Evolutionary conservation across 1,284 basidiomycete genomes (phyloP).

Genomic region (Irpex sp.): DNA sequence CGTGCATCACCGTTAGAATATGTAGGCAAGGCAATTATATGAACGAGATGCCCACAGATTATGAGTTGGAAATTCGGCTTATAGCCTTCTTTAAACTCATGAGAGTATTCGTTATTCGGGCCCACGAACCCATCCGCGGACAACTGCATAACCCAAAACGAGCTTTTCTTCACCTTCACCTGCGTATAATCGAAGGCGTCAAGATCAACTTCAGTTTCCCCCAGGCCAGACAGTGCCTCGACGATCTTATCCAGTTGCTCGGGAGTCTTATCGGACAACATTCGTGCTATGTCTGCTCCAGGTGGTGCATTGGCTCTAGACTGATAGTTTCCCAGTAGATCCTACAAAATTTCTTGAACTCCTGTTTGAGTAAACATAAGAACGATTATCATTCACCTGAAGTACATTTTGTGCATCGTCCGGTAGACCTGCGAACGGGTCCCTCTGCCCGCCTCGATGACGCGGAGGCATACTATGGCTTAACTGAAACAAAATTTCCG

Average conservation of each 20-base stretch:
- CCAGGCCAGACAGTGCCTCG: background rate
- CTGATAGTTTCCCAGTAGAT: background rate
- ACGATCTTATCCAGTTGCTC: constrained; percentile 7
- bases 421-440: background rate
- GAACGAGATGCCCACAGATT: constrained; percentile 24
- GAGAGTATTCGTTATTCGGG: constrained; percentile 4
- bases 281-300: background rate
- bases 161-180: constrained; percentile 22
- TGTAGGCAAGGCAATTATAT: background rate
- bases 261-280: constrained; percentile 1
- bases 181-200: constrained; percentile 25
- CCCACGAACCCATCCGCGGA: constrained; percentile 15
- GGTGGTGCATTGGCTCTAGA: background rate
- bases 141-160: constrained; percentile 32
- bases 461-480: background rate
- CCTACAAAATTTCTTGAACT: background rate
- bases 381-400: background rate
- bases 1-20: background rate
- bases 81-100: constrained; percentile 14
- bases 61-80: constrained; percentile 21
- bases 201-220: constrained; percentile 15
- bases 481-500: no score
- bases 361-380: background rate
- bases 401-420: background rate
- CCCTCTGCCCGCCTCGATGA: background rate